Evolutionary conservation across 768 basidiomycete species (phyloP).

Genomic region (Lanmaoa rubissima): DNA sequence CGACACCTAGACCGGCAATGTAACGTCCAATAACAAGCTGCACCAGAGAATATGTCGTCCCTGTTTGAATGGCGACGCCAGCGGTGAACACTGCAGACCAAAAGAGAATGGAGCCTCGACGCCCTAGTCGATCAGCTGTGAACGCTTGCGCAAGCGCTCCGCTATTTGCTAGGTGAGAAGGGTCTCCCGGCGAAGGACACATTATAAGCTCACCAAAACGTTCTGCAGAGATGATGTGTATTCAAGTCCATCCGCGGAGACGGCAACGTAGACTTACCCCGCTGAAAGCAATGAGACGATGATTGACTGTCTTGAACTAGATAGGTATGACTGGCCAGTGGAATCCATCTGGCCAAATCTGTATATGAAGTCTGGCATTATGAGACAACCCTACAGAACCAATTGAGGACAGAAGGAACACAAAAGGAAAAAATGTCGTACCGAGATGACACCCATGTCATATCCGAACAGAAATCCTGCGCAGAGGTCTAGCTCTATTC

Average conservation of each 20-base stretch:
- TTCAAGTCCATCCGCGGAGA: neutral
- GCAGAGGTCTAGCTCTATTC: neutral
- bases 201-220: slow-evolving; percentile 44
- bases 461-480: slow-evolving; percentile 68
- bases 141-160: slow-evolving; percentile 71
- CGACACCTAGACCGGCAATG: slow-evolving; percentile 75
- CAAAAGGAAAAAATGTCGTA: slow-evolving; percentile 27
- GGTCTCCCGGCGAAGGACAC: neutral
- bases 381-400: slow-evolving; percentile 59
- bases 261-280: slow-evolving; percentile 39
- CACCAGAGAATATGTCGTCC: slow-evolving; percentile 52
- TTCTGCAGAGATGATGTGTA: slow-evolving; percentile 29
- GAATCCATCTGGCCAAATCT: slow-evolving; percentile 58
- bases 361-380: slow-evolving; percentile 73
- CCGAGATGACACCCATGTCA: slow-evolving; percentile 76
- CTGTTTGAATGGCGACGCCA: slow-evolving; percentile 70
- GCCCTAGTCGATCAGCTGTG: slow-evolving; percentile 70
- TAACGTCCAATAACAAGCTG: slow-evolving; percentile 76
- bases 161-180: slow-evolving; percentile 28
- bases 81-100: slow-evolving; percentile 74
- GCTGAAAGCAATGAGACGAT: slow-evolving; percentile 79
- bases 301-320: slow-evolving; percentile 66
- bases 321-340: slow-evolving; percentile 50
- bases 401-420: slow-evolving; percentile 2
- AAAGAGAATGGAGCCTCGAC: slow-evolving; percentile 70